Evolutionary conservation across 2,329 filamentous ascomycete genomes (phyloP).

Genomic region (Hypoxylon sp.): DNA sequence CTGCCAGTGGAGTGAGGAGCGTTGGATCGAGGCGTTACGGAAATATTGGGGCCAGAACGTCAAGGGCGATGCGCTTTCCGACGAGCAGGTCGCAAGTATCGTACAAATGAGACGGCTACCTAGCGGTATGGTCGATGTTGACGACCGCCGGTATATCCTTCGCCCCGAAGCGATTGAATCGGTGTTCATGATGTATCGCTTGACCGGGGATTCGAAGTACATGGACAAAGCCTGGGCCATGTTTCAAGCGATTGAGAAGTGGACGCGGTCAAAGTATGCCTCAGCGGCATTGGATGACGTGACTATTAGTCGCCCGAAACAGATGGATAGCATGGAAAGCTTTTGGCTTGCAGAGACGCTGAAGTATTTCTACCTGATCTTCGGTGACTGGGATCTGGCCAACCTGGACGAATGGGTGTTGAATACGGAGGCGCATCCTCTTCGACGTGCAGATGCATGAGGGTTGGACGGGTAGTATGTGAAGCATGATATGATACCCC

Average conservation of each 20-base stretch:
- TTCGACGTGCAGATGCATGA: slow-evolving; percentile 57
- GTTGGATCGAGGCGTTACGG: slow-evolving; percentile 48
- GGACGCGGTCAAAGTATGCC: slow-evolving; percentile 74
- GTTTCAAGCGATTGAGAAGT: slow-evolving; percentile 74
- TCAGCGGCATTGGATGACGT: slow-evolving; percentile 78
- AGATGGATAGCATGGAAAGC: slow-evolving; percentile 75
- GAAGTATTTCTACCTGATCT: slow-evolving; percentile 77
- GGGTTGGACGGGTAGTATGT: background rate
- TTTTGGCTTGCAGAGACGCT: slow-evolving; percentile 81
- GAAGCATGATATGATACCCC: slow-evolving; percentile 30
- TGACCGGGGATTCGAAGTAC: slow-evolving; percentile 77
- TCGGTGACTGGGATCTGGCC: slow-evolving; percentile 70
- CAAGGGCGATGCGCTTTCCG: slow-evolving; percentile 43
- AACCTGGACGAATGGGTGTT: slow-evolving; percentile 75
- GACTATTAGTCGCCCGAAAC: slow-evolving; percentile 55
- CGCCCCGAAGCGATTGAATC: slow-evolving; percentile 86
- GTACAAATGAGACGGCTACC: slow-evolving; percentile 64
- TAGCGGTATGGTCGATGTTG: slow-evolving; percentile 69
- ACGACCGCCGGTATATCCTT: slow-evolving; percentile 74
- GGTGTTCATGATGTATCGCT: slow-evolving; percentile 82
- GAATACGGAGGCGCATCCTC: slow-evolving; percentile 70
- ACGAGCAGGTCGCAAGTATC: slow-evolving; percentile 54
- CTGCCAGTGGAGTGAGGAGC: slow-evolving; percentile 53
- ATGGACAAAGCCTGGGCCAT: slow-evolving; percentile 81
- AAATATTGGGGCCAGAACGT: slow-evolving; percentile 50